A percentile compares a stretch with the other conserved stretches of the same genome.
Conservation (phyloP, 2,329 filamentous ascomycete species). For the Fusarium sp. region DNA sequence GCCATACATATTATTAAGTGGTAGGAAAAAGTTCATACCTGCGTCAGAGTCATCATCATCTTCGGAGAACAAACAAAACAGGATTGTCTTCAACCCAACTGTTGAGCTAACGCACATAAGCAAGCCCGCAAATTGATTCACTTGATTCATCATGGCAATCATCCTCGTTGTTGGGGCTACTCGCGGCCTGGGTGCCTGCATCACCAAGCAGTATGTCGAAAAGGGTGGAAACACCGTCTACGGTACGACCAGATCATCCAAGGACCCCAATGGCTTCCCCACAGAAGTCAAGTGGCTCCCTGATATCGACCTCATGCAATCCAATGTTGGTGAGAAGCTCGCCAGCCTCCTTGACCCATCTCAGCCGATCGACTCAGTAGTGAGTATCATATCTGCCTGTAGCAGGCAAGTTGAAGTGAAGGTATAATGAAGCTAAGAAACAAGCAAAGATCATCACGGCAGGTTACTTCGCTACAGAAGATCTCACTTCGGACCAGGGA, state of each 20-base stretch:
- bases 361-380: slow-evolving; percentile 57
- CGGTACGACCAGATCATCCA: slow-evolving; percentile 66
- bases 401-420: not conserved
- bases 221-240: slow-evolving; percentile 62
- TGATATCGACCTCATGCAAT: slow-evolving; percentile 64
- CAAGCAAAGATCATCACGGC: slow-evolving; percentile 70
- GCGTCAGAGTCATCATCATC: no score
- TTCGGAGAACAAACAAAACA: not conserved
- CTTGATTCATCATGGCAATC: slow-evolving; percentile 52
- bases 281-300: slow-evolving; percentile 66
- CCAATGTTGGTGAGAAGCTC: slow-evolving; percentile 60
- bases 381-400: slow-evolving; percentile 42
- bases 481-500: slow-evolving; percentile 63
- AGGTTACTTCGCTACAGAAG: slow-evolving; percentile 75
- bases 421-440: slow-evolving; percentile 19
- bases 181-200: slow-evolving; percentile 72
- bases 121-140: not conserved
- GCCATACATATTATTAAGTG: no score
- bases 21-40: no score
- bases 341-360: slow-evolving; percentile 55
- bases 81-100: not conserved
- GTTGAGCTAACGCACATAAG: not conserved
- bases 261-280: slow-evolving; percentile 56
- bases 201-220: slow-evolving; percentile 68
- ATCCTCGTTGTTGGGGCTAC: slow-evolving; percentile 76